Conservation (phyloP, 108 stramenopile species). For the Skeletonema tropicum region DNA sequence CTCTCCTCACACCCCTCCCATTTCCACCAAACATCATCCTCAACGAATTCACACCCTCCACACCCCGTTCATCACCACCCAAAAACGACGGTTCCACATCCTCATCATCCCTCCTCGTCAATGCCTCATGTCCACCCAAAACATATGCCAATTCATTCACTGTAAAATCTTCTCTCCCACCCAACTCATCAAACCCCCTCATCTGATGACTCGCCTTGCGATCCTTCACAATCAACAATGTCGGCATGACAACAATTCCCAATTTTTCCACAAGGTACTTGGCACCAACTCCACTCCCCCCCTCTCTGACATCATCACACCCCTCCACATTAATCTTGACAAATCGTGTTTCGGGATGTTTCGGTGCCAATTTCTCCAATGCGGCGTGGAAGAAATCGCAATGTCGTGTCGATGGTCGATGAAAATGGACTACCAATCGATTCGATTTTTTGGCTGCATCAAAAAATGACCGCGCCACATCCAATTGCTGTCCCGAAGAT, state of each 20-base stretch:
- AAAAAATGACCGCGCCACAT: constrained; percentile 90
- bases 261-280: constrained; percentile 93
- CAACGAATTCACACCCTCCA: constrained; percentile 19
- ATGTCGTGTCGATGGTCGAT: constrained; percentile 86
- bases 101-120: constrained; percentile 55
- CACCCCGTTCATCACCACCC: constrained; percentile 6
- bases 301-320: constrained; percentile 67
- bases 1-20: constrained; percentile 13
- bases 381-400: constrained; percentile 95
- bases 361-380: constrained; percentile 80
- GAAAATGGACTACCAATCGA: constrained; percentile 96
- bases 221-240: constrained; percentile 91
- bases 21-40: constrained; percentile 21
- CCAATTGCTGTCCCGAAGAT: constrained; percentile 44
- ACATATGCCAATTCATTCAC: constrained; percentile 85
- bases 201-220: constrained; percentile 94
- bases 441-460: constrained; percentile 83
- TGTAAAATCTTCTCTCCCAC: constrained; percentile 91
- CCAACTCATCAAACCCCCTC: constrained; percentile 97
- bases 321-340: constrained; percentile 96
- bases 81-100: constrained; percentile 45
- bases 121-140: constrained; percentile 64
- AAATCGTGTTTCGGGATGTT: constrained; percentile 96
- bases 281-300: constrained; percentile 60
- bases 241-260: constrained; percentile 95